A percentile compares a stretch with the other conserved stretches of the same genome.
These are phyloP conservation scores for Daphne laureola DNA, from an alignment of 441 rosid species.

Conservation along the genomic window DNA sequence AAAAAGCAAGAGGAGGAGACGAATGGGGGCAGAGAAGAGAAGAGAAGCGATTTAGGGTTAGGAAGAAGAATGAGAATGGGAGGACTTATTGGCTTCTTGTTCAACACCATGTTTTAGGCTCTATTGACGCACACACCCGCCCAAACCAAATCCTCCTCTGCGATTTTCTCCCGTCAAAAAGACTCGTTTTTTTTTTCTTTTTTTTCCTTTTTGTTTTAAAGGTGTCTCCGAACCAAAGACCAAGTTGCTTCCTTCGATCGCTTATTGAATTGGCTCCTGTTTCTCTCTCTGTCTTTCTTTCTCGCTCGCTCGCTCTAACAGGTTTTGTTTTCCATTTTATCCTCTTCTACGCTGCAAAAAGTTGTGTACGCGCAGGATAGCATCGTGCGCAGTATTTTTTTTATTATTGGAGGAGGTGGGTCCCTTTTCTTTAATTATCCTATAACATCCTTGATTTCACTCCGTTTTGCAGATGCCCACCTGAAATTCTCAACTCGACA, in stretches of 20 bases:
- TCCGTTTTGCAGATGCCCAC: not conserved
- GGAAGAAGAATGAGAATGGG: slow-evolving; percentile 21
- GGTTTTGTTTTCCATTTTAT: slow-evolving; percentile 17
- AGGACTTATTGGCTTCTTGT: slow-evolving; percentile 36
- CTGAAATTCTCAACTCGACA: too few species aligned
- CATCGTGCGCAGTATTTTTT: slow-evolving; percentile 21
- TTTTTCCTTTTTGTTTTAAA: slow-evolving; percentile 13
- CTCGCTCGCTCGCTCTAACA: slow-evolving; percentile 12
- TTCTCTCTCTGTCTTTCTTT: slow-evolving; percentile 7
- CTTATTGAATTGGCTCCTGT: slow-evolving; percentile 3
- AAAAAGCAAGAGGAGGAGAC: not conserved
- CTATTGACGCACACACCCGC: slow-evolving; percentile 79
- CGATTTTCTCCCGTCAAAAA: slow-evolving; percentile 11
- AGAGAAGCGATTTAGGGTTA: slow-evolving; percentile 29
- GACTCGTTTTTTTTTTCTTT: slow-evolving; percentile 19
- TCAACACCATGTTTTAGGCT: slow-evolving; percentile 76
- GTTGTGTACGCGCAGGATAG: slow-evolving; percentile 37
- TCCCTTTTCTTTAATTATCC: not conserved
- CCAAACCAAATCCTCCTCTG: slow-evolving; percentile 12
- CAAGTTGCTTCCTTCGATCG: slow-evolving; percentile 15
- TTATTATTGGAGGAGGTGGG: not conserved
- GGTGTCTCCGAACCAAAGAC: slow-evolving; percentile 7
- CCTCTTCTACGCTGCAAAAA: slow-evolving; percentile 32
- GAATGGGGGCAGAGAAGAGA: not conserved
- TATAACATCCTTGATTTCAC: not conserved